Percentiles rank a stretch among this genome's conserved stretches.
These are phyloP conservation scores for Neonectria neomacrospora DNA, from an alignment of 2,329 filamentous ascomycete species.

Conservation along the genomic window DNA sequence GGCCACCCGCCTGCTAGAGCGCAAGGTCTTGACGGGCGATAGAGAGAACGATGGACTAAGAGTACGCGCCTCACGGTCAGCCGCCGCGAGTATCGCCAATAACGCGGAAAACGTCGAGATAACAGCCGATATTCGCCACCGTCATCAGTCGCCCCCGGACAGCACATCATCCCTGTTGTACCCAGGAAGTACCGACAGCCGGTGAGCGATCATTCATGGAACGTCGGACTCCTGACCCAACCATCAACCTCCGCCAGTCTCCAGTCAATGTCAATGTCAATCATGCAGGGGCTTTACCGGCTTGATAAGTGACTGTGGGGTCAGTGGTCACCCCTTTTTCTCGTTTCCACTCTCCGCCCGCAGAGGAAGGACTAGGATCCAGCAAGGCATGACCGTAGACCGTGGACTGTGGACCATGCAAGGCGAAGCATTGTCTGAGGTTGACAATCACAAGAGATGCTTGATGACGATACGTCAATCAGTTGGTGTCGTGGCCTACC, in stretches of 20 bases:
- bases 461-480: conserved; percentile 9
- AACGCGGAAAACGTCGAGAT: conserved; percentile 4
- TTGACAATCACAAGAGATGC: conserved; percentile 5
- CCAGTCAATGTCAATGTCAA: conserved; percentile 1
- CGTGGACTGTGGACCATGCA: not conserved
- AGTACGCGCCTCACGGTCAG: not conserved
- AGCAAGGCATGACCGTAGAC: conserved; percentile 10
- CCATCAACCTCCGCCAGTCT: not conserved
- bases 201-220: conserved; percentile 7
- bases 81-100: conserved; percentile 3
- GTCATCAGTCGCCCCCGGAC: not conserved
- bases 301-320: conserved; percentile 17
- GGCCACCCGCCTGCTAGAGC: conserved; percentile 37
- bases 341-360: conserved; percentile 22
- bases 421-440: conserved; percentile 16
- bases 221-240: not conserved
- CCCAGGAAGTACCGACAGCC: not conserved
- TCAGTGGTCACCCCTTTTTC: conserved; percentile 31
- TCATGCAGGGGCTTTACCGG: conserved; percentile 1
- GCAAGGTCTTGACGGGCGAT: not conserved
- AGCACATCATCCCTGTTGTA: conserved; percentile 7
- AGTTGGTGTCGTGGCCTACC: conserved; percentile 5
- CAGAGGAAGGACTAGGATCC: not conserved
- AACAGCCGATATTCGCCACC: conserved; percentile 5
- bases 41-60: not conserved